Evolutionary conservation across 1,284 basidiomycete genomes (phyloP).

Genomic region (Ceratobasidium sp.): DNA sequence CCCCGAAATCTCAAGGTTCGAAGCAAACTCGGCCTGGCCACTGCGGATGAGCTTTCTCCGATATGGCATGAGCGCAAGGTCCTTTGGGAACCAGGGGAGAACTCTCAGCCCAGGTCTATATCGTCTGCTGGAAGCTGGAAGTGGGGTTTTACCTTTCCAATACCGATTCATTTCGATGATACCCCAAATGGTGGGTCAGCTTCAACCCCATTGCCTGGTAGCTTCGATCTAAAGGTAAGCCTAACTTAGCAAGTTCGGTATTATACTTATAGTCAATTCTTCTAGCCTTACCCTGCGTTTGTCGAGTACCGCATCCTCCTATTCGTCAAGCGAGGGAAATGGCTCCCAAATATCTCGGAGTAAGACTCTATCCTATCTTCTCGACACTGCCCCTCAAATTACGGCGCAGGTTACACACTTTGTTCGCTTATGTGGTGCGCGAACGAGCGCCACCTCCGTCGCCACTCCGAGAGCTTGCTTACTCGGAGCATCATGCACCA

Average conservation of each 20-base stretch:
- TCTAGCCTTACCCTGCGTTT: slow-evolving; percentile 29
- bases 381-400: too few relatives aligned
- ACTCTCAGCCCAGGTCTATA: slow-evolving; percentile 6
- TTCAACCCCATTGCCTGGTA: neutral
- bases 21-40: slow-evolving; percentile 2
- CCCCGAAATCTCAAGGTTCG: slow-evolving; percentile 1
- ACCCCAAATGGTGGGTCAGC: slow-evolving; percentile 13
- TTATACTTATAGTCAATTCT: too few relatives aligned
- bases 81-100: neutral
- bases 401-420: slow-evolving; percentile 9
- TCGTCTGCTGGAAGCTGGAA: slow-evolving; percentile 17
- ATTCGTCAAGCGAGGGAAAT: slow-evolving; percentile 28
- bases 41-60: slow-evolving; percentile 2
- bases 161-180: slow-evolving; percentile 25
- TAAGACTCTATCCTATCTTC: neutral
- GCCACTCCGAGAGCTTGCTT: slow-evolving; percentile 26
- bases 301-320: slow-evolving; percentile 17
- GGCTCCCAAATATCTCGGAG: slow-evolving; percentile 16
- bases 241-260: neutral
- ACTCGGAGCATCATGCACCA: neutral
- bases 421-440: slow-evolving; percentile 25
- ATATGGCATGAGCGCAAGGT: slow-evolving; percentile 23
- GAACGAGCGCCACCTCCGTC: slow-evolving; percentile 30
- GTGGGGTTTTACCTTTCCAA: slow-evolving; percentile 33
- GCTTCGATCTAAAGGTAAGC: slow-evolving; percentile 20